Evolutionary conservation across 2,329 filamentous ascomycete genomes (phyloP).

Genomic region (Daldinia sp.): DNA sequence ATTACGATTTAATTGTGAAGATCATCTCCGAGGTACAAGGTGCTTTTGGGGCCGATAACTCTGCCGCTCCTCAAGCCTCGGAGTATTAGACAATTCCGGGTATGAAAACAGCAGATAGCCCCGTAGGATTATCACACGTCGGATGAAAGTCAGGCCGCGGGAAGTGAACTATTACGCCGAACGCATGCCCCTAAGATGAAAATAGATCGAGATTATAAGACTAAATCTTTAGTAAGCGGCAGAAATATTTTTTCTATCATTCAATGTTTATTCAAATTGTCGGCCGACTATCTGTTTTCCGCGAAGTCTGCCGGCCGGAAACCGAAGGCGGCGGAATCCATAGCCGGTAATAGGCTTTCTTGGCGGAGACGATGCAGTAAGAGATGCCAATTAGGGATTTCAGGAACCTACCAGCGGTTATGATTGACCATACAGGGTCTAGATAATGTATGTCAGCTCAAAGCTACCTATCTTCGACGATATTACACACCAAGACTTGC

Average conservation of each 20-base stretch:
- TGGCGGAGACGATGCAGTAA: not conserved
- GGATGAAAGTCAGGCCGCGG: constrained; percentile 36
- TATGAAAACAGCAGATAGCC: not conserved
- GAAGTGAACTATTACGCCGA: constrained; percentile 26
- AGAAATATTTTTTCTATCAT: not conserved
- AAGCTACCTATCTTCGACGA: no score
- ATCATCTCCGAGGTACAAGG: not conserved
- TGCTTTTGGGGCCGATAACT: not conserved
- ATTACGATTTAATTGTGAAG: not conserved
- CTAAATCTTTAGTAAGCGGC: not conserved
- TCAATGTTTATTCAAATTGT: not conserved
- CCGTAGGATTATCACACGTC: constrained; percentile 10
- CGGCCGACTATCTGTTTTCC: not conserved
- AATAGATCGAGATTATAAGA: not conserved
- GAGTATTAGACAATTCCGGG: constrained; percentile 18
- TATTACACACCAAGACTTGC: no score
- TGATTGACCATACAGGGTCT: not conserved
- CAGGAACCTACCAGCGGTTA: not conserved
- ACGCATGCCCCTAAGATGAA: not conserved
- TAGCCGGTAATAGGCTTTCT: not conserved
- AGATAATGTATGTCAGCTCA: no score
- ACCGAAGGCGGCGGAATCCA: not conserved
- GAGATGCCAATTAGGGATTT: no score
- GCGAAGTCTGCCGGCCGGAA: not conserved
- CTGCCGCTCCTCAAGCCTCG: not conserved